Base-by-base conservation (phyloP, 2,329 filamentous ascomycete species). In the Cucurbitaria berberidis region DNA sequence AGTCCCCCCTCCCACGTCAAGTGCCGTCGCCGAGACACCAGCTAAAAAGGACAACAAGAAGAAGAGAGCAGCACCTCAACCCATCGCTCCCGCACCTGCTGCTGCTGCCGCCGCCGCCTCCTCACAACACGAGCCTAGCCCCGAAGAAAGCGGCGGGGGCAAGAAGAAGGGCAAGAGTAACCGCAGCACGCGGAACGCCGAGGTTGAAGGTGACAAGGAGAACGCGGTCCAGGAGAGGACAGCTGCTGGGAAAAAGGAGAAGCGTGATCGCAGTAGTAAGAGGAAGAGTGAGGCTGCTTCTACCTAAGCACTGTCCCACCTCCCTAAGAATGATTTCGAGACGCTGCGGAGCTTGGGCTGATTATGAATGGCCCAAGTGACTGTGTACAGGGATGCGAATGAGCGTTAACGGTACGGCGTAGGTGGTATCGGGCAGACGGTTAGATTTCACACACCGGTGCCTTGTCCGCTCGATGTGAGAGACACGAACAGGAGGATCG, bases 101-200 rank as follows among this genome's bases (percentile, higher is more conserved):
- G 66, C 66, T 0, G 59, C 60, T 1, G 34, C 62, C 1, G 60
- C 60, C 1, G 66, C 66, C 0, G 59, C 60, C 1, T 36, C 62
- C 5, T 51, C 58, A 1, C 47, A 44, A 5, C 65, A 68, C 24
- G 72, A 74, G 42, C 44, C 63, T 10, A 63, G 50, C 11, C 65
- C 68, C 1, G 73, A 74, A 13, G 72, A 75, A 42, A 45, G 49
- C 2, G 66, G 55, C 60, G 73, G 68, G 59, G 47, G 44, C 6
- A 55, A 59, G 53, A 74, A 75, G 63, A 74, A 76, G 66, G 53
- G 68, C 50, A 73, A 74, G 54, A 65, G 64, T 27, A 53, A 65
- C 42, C 64, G 72, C 26, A 68, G 54, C 55, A 73, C 70, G 21
- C 60, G 69, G 27, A 73, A 74, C 47, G 62, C 62, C 3, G 74